Conservation (phyloP, 495 filamentous ascomycete genomes). For the Penicillium cataractarum region DNA sequence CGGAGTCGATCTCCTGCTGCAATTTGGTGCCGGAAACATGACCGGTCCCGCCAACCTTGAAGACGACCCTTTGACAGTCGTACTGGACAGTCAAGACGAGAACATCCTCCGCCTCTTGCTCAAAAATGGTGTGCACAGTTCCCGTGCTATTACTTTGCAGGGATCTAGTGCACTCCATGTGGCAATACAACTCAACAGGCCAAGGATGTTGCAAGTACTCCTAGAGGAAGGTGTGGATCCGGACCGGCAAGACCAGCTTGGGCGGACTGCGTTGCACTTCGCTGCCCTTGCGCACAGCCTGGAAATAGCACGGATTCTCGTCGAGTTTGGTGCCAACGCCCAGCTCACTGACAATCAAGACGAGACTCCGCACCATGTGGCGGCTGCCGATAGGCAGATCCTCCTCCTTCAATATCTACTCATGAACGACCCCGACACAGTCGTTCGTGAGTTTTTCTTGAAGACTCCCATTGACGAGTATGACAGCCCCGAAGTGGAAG, state of each 20-base stretch:
- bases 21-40: neutral
- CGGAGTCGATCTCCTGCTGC: neutral
- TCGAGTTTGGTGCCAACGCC: neutral
- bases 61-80: neutral
- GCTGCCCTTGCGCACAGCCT: neutral
- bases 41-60: neutral
- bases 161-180: neutral
- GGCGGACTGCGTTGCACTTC: neutral
- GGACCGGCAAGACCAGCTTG: neutral
- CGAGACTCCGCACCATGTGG: neutral
- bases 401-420: neutral
- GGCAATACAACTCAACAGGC: neutral
- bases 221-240: neutral
- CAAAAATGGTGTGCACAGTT: neutral
- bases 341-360: neutral
- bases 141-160: neutral
- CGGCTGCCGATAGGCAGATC: neutral
- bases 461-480: neutral
- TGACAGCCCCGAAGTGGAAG: neutral
- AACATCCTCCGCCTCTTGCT: neutral
- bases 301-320: neutral
- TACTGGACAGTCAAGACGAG: neutral
- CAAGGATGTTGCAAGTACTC: neutral
- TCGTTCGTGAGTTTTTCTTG: slow-evolving; percentile 19
- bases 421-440: slow-evolving; percentile 1